A percentile compares a stretch with the other conserved stretches of the same genome.
These are phyloP conservation scores for Amanita phalloides DNA, from an alignment of 768 basidiomycete genomes.

Conservation along the genomic window DNA sequence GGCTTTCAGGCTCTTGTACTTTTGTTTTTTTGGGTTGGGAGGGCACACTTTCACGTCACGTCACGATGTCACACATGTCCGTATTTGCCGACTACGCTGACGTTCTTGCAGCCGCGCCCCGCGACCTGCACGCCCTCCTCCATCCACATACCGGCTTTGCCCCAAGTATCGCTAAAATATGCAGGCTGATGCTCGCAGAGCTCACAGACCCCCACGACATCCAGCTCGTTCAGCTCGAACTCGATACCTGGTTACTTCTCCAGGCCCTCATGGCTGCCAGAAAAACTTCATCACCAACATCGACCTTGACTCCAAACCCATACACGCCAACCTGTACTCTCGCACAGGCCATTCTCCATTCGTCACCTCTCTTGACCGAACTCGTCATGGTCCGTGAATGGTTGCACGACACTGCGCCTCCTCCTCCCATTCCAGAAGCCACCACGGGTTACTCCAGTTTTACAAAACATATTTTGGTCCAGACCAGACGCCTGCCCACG, in stretches of 20 bases:
- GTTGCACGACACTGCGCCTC: conserved; percentile 68
- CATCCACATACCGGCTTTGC: conserved; percentile 64
- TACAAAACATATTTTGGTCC: conserved; percentile 67
- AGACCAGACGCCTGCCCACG: conserved; percentile 42
- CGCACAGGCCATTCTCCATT: conserved; percentile 60
- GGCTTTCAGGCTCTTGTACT: neutral
- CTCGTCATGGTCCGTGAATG: conserved; percentile 82
- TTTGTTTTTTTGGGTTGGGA: no score
- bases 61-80: conserved; percentile 9
- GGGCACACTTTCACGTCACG: neutral
- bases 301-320: conserved; percentile 42
- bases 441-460: conserved; percentile 80
- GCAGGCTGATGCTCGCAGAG: conserved; percentile 24
- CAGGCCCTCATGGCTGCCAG: conserved; percentile 72
- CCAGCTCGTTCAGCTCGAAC: conserved; percentile 58
- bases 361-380: conserved; percentile 59
- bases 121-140: conserved; percentile 50
- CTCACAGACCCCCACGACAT: conserved; percentile 13
- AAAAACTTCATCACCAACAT: conserved; percentile 42
- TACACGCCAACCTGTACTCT: conserved; percentile 74
- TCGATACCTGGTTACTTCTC: conserved; percentile 73
- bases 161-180: conserved; percentile 44
- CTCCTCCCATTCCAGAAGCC: conserved; percentile 54
- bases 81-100: conserved; percentile 62
- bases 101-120: conserved; percentile 50